These are phyloP conservation scores for Elaphomyces granulatus DNA, from an alignment of 495 filamentous ascomycete genomes.

Conservation along the genomic window DNA sequence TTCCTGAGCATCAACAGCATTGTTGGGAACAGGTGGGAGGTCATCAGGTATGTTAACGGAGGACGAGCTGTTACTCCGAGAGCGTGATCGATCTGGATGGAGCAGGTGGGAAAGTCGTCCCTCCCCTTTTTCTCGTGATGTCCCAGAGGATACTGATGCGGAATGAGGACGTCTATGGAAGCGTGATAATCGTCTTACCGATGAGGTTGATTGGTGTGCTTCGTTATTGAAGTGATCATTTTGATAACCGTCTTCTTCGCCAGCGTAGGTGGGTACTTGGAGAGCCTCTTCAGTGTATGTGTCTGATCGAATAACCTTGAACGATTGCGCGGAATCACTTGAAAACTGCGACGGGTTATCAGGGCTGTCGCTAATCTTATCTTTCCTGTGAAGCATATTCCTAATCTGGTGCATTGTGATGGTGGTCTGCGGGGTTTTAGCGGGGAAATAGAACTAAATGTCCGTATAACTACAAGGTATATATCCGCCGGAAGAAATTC, in stretches of 20 bases:
- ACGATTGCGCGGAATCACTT: slow-evolving; percentile 41
- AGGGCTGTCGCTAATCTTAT: slow-evolving; percentile 33
- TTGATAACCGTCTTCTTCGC: slow-evolving; percentile 20
- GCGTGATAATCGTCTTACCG: slow-evolving; percentile 33
- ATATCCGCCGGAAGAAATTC: no score
- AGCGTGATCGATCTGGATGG: slow-evolving; percentile 47
- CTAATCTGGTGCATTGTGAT: slow-evolving; percentile 54
- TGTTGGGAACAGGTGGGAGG: slow-evolving; percentile 54
- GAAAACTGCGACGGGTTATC: slow-evolving; percentile 4
- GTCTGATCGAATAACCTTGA: slow-evolving; percentile 75
- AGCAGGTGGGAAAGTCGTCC: slow-evolving; percentile 55
- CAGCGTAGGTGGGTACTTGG: slow-evolving; percentile 38
- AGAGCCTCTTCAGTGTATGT: slow-evolving; percentile 68
- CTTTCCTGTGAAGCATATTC: slow-evolving; percentile 62
- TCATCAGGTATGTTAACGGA: slow-evolving; percentile 65
- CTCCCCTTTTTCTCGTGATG: slow-evolving; percentile 17
- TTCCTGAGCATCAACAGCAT: slow-evolving; percentile 36
- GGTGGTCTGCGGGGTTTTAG: neutral
- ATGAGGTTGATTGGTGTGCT: slow-evolving; percentile 14
- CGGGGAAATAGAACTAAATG: no score
- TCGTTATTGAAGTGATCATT: slow-evolving; percentile 11
- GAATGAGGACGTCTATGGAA: slow-evolving; percentile 33
- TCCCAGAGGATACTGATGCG: slow-evolving; percentile 22
- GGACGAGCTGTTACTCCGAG: slow-evolving; percentile 32
- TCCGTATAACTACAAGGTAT: no score